Conservation (phyloP, 2,329 filamentous ascomycete genomes). For the Phialophora tarda region DNA sequence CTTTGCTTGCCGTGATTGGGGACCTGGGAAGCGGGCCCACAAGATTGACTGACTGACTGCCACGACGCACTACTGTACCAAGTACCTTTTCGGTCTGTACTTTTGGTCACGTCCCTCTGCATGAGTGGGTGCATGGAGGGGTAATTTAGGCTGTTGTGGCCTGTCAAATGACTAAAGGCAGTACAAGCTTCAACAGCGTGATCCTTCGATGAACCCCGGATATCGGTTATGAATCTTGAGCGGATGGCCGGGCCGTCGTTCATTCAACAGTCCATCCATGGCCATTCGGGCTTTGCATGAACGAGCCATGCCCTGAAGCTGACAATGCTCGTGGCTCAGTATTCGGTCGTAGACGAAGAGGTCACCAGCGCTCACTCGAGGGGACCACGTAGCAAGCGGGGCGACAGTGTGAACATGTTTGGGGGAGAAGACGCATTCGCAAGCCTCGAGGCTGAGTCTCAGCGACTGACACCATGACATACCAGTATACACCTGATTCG, state of each 20-base stretch:
- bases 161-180: conserved; percentile 5
- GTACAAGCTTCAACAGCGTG: not conserved
- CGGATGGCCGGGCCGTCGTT: conserved; percentile 1
- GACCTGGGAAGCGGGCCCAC: not conserved
- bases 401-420: not conserved
- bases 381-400: not conserved
- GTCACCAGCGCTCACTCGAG: not conserved
- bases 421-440: conserved; percentile 8
- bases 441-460: conserved; percentile 24
- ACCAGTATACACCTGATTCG: not conserved
- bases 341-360: not conserved
- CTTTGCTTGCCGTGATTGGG: not conserved
- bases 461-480: conserved; percentile 2
- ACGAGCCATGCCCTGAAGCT: not conserved
- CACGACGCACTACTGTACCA: not conserved
- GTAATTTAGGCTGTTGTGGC: conserved; percentile 14
- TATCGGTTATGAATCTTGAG: conserved; percentile 14
- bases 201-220: conserved; percentile 19
- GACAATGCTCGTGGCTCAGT: not conserved
- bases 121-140: not conserved
- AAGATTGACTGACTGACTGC: not conserved
- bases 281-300: not conserved
- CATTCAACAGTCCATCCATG: not conserved
- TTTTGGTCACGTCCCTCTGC: conserved; percentile 8
- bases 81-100: not conserved